Percentiles rank a stretch among this genome's conserved stretches.
Evolutionary conservation across 306 rosid species (phyloP).

Genomic region (Sindora glabra): DNA sequence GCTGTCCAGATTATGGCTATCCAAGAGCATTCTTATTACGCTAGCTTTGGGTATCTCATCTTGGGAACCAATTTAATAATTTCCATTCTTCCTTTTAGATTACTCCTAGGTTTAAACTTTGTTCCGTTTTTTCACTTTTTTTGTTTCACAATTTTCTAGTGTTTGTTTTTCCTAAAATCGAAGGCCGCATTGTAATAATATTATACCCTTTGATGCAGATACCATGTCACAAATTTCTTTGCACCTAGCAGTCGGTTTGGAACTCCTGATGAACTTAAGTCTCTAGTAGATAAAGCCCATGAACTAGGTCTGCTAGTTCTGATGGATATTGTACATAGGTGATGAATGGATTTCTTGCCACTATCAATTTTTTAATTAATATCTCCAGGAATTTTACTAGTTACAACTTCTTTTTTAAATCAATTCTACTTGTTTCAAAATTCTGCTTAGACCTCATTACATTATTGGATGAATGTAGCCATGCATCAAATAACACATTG

Average conservation of each 20-base stretch:
- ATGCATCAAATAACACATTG: slow-evolving; percentile 78
- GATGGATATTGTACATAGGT: slow-evolving; percentile 99
- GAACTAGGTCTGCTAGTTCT: slow-evolving; percentile 91
- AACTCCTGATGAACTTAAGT: slow-evolving; percentile 91
- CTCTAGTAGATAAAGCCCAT: slow-evolving; percentile 88
- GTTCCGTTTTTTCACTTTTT: neutral
- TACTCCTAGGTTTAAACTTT: too few species aligned
- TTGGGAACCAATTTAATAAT: slow-evolving; percentile 3
- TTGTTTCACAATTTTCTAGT: too few species aligned
- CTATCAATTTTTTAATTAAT: neutral
- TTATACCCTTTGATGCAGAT: slow-evolving; percentile 38
- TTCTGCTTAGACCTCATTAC: slow-evolving; percentile 22
- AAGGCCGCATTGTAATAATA: neutral
- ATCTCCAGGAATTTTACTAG: neutral
- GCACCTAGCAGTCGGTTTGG: slow-evolving; percentile 99
- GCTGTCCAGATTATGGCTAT: slow-evolving; percentile 99
- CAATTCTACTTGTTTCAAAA: neutral
- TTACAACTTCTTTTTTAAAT: slow-evolving; percentile 13
- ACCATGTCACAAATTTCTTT: slow-evolving; percentile 95
- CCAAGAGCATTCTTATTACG: slow-evolving; percentile 97
- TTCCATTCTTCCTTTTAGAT: neutral
- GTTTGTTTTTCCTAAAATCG: slow-evolving; percentile 2
- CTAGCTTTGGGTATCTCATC: slow-evolving; percentile 86
- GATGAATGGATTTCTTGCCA: neutral
- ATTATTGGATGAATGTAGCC: slow-evolving; percentile 47